Evolutionary conservation across 192 early-diverging fungal genomes (phyloP).

Genomic region (Rhizophagus sp.): DNA sequence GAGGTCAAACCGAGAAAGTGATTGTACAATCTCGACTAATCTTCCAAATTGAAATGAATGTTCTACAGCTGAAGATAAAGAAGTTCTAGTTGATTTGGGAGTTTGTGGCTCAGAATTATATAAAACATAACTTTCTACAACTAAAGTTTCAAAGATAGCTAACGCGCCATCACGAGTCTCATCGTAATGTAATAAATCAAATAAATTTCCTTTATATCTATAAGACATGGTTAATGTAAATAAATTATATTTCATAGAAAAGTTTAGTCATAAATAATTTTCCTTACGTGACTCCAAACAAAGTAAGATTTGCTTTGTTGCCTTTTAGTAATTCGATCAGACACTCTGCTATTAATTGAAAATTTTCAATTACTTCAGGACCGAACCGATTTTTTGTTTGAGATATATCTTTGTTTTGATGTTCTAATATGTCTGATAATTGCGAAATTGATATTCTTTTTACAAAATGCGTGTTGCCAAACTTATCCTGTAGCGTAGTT

Average conservation of each 20-base stretch:
- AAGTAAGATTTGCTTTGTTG: constrained; percentile 42
- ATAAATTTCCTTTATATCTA: constrained; percentile 54
- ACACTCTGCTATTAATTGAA: constrained; percentile 52
- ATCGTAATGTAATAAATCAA: constrained; percentile 55
- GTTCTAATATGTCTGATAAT: constrained; percentile 35
- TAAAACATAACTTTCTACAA: constrained; percentile 44
- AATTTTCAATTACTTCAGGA: constrained; percentile 52
- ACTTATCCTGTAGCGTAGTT: constrained; percentile 40
- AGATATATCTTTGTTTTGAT: constrained; percentile 24
- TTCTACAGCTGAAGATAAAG: constrained; percentile 32
- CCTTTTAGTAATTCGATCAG: constrained; percentile 47
- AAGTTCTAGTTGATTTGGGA: constrained; percentile 9
- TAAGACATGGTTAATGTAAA: not conserved
- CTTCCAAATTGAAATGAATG: constrained; percentile 52
- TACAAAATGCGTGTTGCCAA: constrained; percentile 42
- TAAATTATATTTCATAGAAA: not conserved
- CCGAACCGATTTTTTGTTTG: constrained; percentile 41
- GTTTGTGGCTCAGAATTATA: constrained; percentile 26
- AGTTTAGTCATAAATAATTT: not conserved
- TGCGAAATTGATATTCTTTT: constrained; percentile 40
- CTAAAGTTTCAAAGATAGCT: constrained; percentile 49
- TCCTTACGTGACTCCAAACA: constrained; percentile 54
- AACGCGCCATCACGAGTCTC: constrained; percentile 54
- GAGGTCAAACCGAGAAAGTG: constrained; percentile 51
- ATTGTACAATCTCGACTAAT: constrained; percentile 61